These are phyloP conservation scores for Calonectria montana DNA, from an alignment of 2,329 filamentous ascomycete genomes.

Conservation along the genomic window DNA sequence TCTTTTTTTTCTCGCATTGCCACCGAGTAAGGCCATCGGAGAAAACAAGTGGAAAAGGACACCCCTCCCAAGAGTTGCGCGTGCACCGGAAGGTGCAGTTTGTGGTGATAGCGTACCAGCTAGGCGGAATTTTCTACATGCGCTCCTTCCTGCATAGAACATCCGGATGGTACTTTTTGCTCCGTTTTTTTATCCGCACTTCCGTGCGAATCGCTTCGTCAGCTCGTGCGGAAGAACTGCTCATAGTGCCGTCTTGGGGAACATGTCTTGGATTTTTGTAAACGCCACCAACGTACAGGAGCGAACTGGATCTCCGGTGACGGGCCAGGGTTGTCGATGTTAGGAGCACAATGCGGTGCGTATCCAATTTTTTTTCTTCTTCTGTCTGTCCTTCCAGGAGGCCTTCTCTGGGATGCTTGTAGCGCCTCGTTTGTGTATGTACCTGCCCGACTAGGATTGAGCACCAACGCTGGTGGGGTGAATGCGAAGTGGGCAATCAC, in stretches of 20 bases:
- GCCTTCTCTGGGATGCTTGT: not conserved
- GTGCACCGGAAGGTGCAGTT: not conserved
- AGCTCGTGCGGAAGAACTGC: conserved; percentile 5
- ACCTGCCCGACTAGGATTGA: conserved; percentile 21
- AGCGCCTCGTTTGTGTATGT: not conserved
- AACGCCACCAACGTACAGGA: conserved; percentile 9
- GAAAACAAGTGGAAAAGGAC: not conserved
- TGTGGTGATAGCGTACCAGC: conserved; percentile 7
- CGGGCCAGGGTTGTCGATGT: not conserved
- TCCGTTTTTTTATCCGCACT: not conserved
- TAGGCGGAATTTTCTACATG: conserved; percentile 11
- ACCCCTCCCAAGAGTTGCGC: not conserved
- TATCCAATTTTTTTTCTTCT: not conserved
- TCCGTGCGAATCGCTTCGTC: not conserved
- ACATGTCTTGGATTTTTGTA: conserved; percentile 9
- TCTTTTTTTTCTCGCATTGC: not conserved
- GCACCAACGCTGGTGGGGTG: conserved; percentile 8
- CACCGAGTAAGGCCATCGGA: not conserved
- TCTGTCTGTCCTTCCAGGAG: not conserved
- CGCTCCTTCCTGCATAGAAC: not conserved
- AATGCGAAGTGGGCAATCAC: conserved; percentile 6
- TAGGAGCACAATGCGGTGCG: not conserved
- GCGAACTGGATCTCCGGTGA: conserved; percentile 4
- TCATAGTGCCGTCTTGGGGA: not conserved
- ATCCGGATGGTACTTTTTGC: not conserved